Base-by-base conservation (phyloP, 129 eudicot genomes). In the Ambrosia trifida region DNA sequence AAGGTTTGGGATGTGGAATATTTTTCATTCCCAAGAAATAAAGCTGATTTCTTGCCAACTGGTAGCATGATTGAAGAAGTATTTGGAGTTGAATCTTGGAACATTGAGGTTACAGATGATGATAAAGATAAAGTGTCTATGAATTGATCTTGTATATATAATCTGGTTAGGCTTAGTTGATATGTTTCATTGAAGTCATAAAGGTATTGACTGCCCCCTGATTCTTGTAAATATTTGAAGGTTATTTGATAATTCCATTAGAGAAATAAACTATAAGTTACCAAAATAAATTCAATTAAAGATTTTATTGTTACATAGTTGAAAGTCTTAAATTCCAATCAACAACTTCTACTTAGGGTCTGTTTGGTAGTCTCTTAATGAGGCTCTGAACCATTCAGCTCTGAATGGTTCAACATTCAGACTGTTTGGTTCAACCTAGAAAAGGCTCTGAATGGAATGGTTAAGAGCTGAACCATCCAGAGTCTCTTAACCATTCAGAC, bases 1-100 rank as follows among this genome's bases (percentile, higher is more conserved):
- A 76, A 68, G 73, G 86, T 49, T 13, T 88, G 88, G 95, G 95
- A 81, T 69, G 59, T 59, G 0, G 85, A 78, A 64, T 85, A 69
- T 72, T 47, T 76, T 54, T 73, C 77, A 6, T 68, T 79, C 67
- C 62, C 74, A 7, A 79, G 82, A 46, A 66, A 65, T 33, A 69
- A 85, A 62, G 73, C 62, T n/a, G 95, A 85, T 50, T 83, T 88
- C 57, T 69, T 85, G 30, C 83, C 95, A 6, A 85, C 88, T 0
- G 77, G 84, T 68, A 78, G 82, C 71, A 79, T 88, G 91, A 88
- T 88, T 59, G 88, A 87, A 79, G 87, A 88, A 70, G 83, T 88
- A 35, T 88, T 88, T 81, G 88, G 88, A 68, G 84, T 47, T 14
- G 88, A 77, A 45, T 69, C 81, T 57, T 85, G 76, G 80, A 30